These are phyloP conservation scores for Euptelea pleiosperma DNA, from an alignment of 164 flowering plant genomes.

Conservation along the genomic window DNA sequence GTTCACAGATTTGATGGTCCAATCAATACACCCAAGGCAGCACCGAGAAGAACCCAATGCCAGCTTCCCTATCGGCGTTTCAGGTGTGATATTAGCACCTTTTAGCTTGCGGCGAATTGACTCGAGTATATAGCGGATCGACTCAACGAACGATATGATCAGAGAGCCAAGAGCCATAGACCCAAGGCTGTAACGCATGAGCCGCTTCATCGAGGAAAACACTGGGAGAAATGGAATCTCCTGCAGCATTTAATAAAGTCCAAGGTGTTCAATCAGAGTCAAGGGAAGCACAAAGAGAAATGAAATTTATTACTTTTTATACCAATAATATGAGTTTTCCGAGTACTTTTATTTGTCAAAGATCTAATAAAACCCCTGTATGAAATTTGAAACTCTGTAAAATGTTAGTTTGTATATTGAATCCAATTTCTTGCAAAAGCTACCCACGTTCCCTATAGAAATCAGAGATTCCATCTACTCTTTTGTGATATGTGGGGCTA, in stretches of 20 bases:
- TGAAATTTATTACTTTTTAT: no score
- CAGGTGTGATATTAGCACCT: constrained; percentile 40
- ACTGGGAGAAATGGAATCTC: constrained; percentile 92
- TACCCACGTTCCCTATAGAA: not conserved
- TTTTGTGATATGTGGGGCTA: no score
- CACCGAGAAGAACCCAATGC: constrained; percentile 45
- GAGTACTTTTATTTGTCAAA: not conserved
- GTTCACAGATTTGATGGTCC: constrained; percentile 66
- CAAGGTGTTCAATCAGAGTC: constrained; percentile 1
- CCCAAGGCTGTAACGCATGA: constrained; percentile 77
- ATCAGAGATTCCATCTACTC: no score
- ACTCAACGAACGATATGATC: constrained; percentile 69
- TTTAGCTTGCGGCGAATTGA: constrained; percentile 79
- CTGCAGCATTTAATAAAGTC: constrained; percentile 40
- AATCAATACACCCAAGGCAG: constrained; percentile 57
- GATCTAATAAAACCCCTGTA: no score
- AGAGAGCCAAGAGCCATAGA: constrained; percentile 94
- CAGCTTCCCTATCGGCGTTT: constrained; percentile 49
- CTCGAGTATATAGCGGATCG: constrained; percentile 74
- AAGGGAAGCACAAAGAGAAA: no score
- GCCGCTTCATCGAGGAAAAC: constrained; percentile 89
- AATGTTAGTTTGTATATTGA: no score
- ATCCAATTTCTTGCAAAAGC: constrained; percentile 1
- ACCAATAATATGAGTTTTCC: no score
- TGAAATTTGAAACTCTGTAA: no score